phyloP scores from a whole-genome alignment of 371 early-diverging fungal species.

The Basidiobolus meristosporus region DNA sequence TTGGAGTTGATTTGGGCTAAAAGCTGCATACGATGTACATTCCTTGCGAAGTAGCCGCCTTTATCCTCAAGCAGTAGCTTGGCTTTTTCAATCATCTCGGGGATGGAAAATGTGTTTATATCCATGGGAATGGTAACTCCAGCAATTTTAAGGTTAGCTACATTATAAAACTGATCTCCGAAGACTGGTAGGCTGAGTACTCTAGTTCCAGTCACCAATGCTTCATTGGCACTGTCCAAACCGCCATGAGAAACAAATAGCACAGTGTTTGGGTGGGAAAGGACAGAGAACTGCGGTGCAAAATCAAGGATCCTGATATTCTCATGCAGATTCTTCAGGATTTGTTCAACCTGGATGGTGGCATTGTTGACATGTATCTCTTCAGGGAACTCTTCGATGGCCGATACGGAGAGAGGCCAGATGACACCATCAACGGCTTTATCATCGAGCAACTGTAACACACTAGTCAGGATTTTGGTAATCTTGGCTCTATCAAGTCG shows the following conservation, averaged over 20 bases:
- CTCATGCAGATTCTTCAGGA: neutral
- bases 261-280: conserved; percentile 10
- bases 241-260: conserved; percentile 18
- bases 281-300: conserved; percentile 17
- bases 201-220: conserved; percentile 8
- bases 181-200: conserved; percentile 13
- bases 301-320: neutral
- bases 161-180: conserved; percentile 12
- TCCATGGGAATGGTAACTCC: no score
- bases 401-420: neutral
- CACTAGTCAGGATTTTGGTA: neutral
- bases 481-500: neutral
- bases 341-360: neutral
- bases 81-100: no score
- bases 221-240: conserved; percentile 11
- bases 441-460: neutral
- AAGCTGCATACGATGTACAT: no score
- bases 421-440: conserved; percentile 3
- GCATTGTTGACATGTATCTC: neutral
- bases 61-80: no score
- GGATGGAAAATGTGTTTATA: no score
- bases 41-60: no score
- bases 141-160: neutral
- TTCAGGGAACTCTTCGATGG: neutral
- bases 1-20: no score